Evolutionary conservation across 2,329 filamentous ascomycete species (phyloP), one percentile per base, ranked within the genome.

Genomic region (Exophiala dermatitidis): DNA sequence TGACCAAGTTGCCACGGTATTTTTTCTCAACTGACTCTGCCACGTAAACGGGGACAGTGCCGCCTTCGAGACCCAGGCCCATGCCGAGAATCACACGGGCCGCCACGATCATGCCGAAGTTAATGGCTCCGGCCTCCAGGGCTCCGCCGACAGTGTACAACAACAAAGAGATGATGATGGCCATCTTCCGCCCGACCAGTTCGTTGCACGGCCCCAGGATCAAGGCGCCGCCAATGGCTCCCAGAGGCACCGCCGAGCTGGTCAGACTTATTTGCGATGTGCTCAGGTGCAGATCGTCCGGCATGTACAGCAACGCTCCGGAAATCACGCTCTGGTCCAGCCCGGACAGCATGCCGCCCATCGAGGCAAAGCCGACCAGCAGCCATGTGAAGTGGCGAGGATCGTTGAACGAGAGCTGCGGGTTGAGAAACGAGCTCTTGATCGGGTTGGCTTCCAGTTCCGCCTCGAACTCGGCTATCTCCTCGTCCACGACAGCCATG

Each of bases 31-130:
- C 84, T 0, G 81, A 84, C 68, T 88, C 85, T 1, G 85, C 84
- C 31, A 88, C 84, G 58, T 88, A 88, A 50, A 88, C 82, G 0
- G 84, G 84, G 3, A 88, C 84, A 0, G 84, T 88, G 65, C 85
- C 85, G 47, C 84, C 84, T 65, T 88, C 85, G 1, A 88, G 74
- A 69, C 41, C 85, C 48, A 88, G 82, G 61, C 84, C 85, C 4
- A 84, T 67, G 51, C 85, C 85, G 0, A 88, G 77, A 50, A 88
- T 80, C 4, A 88, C 76, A 60, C 85, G 80, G 2, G 79, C 80
- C 2, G 81, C 72, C 30, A 88, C 76, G 60, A 88, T 86, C 83
- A 88, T 87, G 47, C 77, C 82, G 64, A 81, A 88, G 69, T 81
- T 81, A 33, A 85, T 77, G 1, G 82, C 73, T 5, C 83, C 85